A percentile compares a stretch with the other conserved stretches of the same genome.
These are phyloP conservation scores for Dactylellina leptospora DNA, from an alignment of 2,329 filamentous ascomycete genomes.

Conservation along the genomic window DNA sequence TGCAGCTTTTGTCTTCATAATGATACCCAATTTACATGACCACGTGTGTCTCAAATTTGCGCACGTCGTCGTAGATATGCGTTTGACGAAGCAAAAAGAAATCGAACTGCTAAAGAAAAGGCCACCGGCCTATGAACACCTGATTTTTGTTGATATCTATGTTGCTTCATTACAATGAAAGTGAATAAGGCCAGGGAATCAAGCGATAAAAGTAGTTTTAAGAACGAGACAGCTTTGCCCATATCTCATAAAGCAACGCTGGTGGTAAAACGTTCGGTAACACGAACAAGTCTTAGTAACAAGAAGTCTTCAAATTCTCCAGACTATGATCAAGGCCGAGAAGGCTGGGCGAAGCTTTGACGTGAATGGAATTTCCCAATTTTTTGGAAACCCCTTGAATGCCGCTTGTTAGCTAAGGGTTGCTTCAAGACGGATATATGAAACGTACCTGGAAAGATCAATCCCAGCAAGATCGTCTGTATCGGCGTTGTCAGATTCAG, in stretches of 20 bases:
- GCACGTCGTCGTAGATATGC: too few relatives aligned
- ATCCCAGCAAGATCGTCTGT: constrained; percentile 51
- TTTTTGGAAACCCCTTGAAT: constrained; percentile 50
- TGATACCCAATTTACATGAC: too few relatives aligned
- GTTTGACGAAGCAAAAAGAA: neutral
- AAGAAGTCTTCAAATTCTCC: neutral
- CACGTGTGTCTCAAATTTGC: too few relatives aligned
- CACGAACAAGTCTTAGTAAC: neutral
- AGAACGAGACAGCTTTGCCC: too few relatives aligned
- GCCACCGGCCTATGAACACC: too few relatives aligned
- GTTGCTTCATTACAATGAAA: too few relatives aligned
- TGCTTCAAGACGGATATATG: neutral
- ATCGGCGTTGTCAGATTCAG: constrained; percentile 28
- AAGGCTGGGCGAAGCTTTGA: constrained; percentile 28
- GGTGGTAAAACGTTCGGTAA: neutral
- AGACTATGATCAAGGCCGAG: constrained; percentile 8
- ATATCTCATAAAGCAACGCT: neutral
- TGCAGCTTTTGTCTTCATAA: too few relatives aligned
- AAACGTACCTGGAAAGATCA: constrained; percentile 45
- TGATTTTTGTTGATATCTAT: too few relatives aligned
- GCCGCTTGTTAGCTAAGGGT: neutral
- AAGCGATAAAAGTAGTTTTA: too few relatives aligned
- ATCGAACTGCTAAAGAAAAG: neutral
- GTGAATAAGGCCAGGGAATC: too few relatives aligned
- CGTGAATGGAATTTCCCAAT: constrained; percentile 51